These are phyloP conservation scores for Jackrogersella multiformis DNA, from an alignment of 495 filamentous ascomycete species.

Conservation along the genomic window DNA sequence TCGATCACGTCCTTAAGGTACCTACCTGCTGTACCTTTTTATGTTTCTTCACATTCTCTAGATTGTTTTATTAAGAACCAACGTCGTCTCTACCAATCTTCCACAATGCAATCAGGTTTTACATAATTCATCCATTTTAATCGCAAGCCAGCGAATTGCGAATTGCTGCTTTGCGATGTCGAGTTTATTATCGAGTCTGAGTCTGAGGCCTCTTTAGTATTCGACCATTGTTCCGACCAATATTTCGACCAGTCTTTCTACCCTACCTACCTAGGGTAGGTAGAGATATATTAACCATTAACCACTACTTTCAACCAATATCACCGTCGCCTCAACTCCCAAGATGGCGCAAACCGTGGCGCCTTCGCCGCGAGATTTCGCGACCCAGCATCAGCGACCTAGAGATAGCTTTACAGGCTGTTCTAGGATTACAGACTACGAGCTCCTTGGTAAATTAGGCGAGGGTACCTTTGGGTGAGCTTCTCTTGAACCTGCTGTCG, in stretches of 20 bases:
- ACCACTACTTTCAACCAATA: not conserved
- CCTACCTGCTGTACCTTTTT: too few relatives aligned
- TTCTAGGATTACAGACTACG: conserved; percentile 87
- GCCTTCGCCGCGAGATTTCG: conserved; percentile 57
- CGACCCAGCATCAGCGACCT: conserved; percentile 55
- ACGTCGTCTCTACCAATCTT: not conserved
- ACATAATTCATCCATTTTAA: conserved; percentile 3
- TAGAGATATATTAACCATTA: too few relatives aligned
- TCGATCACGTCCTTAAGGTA: not conserved
- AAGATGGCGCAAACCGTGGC: conserved; percentile 39
- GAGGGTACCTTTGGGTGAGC: conserved; percentile 95
- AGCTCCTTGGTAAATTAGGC: conserved; percentile 88
- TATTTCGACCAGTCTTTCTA: not conserved
- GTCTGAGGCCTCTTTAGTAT: too few relatives aligned
- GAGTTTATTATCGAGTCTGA: too few relatives aligned
- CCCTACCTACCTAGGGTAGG: too few relatives aligned
- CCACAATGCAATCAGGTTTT: conserved; percentile 14
- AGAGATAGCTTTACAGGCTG: conserved; percentile 77
- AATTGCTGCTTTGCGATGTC: conserved; percentile 24
- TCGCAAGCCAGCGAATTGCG: conserved; percentile 17
- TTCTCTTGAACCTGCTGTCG: not conserved
- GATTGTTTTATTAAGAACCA: not conserved
- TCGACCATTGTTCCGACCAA: conserved; percentile 3
- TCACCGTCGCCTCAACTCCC: conserved; percentile 14
- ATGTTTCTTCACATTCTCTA: conserved; percentile 7